Evolutionary conservation across 805 yeast species (phyloP).

Genomic region (Komagataella phaffii): DNA sequence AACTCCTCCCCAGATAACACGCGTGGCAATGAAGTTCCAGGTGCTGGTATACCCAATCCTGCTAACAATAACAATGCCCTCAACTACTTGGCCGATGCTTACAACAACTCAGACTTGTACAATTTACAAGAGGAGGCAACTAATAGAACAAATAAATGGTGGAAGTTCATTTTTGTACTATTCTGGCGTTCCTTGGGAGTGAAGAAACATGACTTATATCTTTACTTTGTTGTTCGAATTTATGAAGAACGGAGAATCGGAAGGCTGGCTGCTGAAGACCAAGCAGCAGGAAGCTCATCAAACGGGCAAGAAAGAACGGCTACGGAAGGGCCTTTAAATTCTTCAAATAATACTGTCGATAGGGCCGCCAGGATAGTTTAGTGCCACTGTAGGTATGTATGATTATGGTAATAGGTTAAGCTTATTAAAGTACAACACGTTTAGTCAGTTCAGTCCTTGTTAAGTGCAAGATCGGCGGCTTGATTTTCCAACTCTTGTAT

Average conservation of each 20-base stretch:
- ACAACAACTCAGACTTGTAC: constrained; percentile 25
- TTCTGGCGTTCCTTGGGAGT: constrained; percentile 52
- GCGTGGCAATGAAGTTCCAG: constrained; percentile 4
- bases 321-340: not conserved
- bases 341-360: not conserved
- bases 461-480: constrained; percentile 10
- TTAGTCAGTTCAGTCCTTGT: not conserved
- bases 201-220: constrained; percentile 28
- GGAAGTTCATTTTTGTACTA: constrained; percentile 14
- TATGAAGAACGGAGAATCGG: constrained; percentile 15
- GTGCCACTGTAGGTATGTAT: not conserved
- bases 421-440: not conserved
- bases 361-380: not conserved
- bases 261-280: constrained; percentile 6
- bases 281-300: not conserved
- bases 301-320: not conserved
- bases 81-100: constrained; percentile 16
- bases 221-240: constrained; percentile 32
- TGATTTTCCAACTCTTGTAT: constrained; percentile 16
- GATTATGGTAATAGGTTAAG: not conserved
- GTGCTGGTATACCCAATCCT: not conserved
- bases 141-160: constrained; percentile 17
- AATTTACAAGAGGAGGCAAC: constrained; percentile 32
- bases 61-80: constrained; percentile 13
- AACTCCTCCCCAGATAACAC: constrained; percentile 1